Evolutionary conservation across 2,329 filamentous ascomycete species (phyloP).

Genomic region (Raffaelea arxii): DNA sequence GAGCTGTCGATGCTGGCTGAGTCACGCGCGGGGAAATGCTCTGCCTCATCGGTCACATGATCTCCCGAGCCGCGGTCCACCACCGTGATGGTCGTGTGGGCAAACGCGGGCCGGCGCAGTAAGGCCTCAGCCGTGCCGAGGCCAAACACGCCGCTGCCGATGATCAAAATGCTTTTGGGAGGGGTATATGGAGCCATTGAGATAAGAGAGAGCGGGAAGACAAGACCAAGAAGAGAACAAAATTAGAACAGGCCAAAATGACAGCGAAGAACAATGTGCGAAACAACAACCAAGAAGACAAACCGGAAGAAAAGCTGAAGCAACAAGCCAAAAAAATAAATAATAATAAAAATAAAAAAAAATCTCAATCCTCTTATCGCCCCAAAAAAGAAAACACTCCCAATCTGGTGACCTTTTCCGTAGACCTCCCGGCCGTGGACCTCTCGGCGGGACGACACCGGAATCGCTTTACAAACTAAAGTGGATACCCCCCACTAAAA

Average conservation of each 20-base stretch:
- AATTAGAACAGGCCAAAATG: not conserved
- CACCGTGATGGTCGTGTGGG: slow-evolving; percentile 44
- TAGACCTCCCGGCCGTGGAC: too few relatives aligned
- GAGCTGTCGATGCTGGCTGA: slow-evolving; percentile 53
- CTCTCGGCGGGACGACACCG: too few relatives aligned
- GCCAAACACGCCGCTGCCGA: slow-evolving; percentile 60
- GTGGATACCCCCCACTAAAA: too few relatives aligned
- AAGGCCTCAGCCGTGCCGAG: slow-evolving; percentile 57
- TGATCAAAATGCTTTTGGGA: slow-evolving; percentile 50
- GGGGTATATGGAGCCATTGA: slow-evolving; percentile 15
- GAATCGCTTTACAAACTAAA: too few relatives aligned
- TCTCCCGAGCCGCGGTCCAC: slow-evolving; percentile 41
- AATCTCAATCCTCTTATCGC: too few relatives aligned
- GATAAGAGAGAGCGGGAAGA: slow-evolving; percentile 5
- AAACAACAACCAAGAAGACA: too few relatives aligned
- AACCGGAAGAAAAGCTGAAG: not conserved
- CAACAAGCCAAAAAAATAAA: not conserved
- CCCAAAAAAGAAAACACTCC: too few relatives aligned
- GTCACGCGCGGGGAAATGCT: slow-evolving; percentile 50
- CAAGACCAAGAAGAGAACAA: not conserved
- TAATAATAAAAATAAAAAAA: too few relatives aligned
- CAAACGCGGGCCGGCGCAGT: slow-evolving; percentile 47
- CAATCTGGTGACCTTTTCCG: too few relatives aligned
- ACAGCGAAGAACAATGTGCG: too few relatives aligned
- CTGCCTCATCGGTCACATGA: slow-evolving; percentile 9